Conservation (phyloP, 345 rosid genomes). For the Eutrema yunnanense region DNA sequence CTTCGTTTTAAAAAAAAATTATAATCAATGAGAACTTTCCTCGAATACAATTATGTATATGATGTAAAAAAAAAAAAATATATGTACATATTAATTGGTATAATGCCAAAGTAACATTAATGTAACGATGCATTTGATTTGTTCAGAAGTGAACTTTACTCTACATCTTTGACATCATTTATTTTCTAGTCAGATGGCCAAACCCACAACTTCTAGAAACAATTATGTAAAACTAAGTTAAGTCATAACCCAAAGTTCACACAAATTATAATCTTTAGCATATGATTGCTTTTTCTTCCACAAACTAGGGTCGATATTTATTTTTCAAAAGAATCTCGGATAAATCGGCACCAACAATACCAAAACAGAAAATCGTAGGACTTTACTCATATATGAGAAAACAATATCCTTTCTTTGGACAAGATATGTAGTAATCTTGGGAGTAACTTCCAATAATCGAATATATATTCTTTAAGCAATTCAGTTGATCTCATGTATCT, state of each 20-base stretch:
- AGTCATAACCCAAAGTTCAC: background rate
- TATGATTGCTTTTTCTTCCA: too few species aligned
- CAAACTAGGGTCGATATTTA: too few species aligned
- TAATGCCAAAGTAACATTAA: conserved; percentile 21
- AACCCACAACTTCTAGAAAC: background rate
- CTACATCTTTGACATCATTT: conserved; percentile 20
- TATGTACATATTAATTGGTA: conserved; percentile 8
- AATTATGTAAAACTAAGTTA: background rate
- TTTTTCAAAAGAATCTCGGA: too few species aligned
- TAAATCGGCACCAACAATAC: too few species aligned
- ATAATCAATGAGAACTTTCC: conserved; percentile 3
- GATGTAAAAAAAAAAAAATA: background rate
- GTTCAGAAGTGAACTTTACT: conserved; percentile 22
- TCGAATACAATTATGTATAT: conserved; percentile 3
- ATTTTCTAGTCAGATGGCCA: conserved; percentile 1
- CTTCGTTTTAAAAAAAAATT: too few species aligned
- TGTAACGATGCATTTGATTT: conserved; percentile 15
- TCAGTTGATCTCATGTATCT: too few species aligned
- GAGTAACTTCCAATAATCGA: too few species aligned
- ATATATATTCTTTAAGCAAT: too few species aligned
- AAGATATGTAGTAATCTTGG: too few species aligned
- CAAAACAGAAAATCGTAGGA: too few species aligned
- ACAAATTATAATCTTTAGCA: background rate
- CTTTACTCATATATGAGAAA: too few species aligned
- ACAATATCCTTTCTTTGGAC: too few species aligned